Evolutionary conservation across 495 filamentous ascomycete species (phyloP).

Genomic region (Aspergillus cristatus): DNA sequence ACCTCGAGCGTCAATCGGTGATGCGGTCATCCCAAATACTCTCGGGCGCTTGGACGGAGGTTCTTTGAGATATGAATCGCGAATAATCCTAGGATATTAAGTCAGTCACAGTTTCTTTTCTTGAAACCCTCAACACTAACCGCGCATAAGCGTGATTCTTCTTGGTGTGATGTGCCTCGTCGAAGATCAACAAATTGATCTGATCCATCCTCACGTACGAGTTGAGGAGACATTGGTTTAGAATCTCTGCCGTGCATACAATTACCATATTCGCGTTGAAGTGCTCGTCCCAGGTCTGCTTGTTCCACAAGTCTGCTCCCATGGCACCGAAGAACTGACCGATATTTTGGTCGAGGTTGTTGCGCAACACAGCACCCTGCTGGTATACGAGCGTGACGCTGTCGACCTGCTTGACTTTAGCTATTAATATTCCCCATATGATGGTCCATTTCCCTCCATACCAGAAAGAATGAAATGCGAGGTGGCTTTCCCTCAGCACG

Average conservation of each 20-base stretch:
- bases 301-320: constrained; percentile 56
- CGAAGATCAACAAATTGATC: constrained; percentile 89
- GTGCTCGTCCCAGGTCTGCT: constrained; percentile 58
- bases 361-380: constrained; percentile 72
- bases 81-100: constrained; percentile 54
- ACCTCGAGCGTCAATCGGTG: constrained; percentile 78
- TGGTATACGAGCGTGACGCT: constrained; percentile 88
- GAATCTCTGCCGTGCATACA: constrained; percentile 87
- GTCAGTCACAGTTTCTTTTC: constrained; percentile 6
- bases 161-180: constrained; percentile 95
- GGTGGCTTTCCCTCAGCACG: constrained; percentile 50
- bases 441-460: no score
- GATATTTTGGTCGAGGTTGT: constrained; percentile 75
- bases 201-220: constrained; percentile 72
- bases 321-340: constrained; percentile 71
- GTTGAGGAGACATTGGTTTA: constrained; percentile 68
- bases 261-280: constrained; percentile 72
- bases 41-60: constrained; percentile 49
- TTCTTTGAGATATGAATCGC: constrained; percentile 62
- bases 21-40: constrained; percentile 96
- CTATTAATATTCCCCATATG: constrained; percentile 7
- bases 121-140: constrained; percentile 14
- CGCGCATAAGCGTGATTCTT: constrained; percentile 88
- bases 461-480: constrained; percentile 78
- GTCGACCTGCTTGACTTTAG: constrained; percentile 48